phyloP scores from a whole-genome alignment of 2,329 filamentous ascomycete genomes.

The Decorospora gaudefroyi region DNA sequence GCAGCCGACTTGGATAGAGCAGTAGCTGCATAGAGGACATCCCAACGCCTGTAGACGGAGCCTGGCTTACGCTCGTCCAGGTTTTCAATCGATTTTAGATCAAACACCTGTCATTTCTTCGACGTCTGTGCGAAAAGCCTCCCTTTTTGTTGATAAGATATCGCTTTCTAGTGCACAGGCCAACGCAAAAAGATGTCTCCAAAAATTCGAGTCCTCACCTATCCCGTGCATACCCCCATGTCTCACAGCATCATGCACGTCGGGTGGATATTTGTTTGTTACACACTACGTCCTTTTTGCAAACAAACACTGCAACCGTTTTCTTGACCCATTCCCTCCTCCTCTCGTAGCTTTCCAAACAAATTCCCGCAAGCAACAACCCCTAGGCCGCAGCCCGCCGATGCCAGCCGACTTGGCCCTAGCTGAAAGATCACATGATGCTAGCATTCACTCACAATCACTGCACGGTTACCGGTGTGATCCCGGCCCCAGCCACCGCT shows the following conservation, averaged over 20 bases:
- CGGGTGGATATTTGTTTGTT: conserved; percentile 32
- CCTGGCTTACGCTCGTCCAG: conserved; percentile 8
- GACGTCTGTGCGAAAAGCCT: too few species aligned
- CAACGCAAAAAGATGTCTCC: not conserved
- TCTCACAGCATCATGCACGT: conserved; percentile 29
- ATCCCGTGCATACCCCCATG: conserved; percentile 28
- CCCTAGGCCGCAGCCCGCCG: too few species aligned
- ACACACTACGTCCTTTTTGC: conserved; percentile 28
- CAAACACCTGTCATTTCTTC: not conserved
- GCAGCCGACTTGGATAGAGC: conserved; percentile 1
- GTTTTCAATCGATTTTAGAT: not conserved
- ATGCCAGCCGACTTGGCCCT: too few species aligned
- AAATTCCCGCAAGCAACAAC: too few species aligned
- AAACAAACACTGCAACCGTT: conserved; percentile 17
- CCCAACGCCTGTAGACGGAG: not conserved
- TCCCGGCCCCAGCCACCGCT: conserved; percentile 4
- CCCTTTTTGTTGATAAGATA: too few species aligned
- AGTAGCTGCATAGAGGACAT: conserved; percentile 5
- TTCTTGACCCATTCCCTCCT: conserved; percentile 2
- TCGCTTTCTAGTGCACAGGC: too few species aligned
- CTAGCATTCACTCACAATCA: conserved; percentile 10
- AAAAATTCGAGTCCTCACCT: conserved; percentile 2
- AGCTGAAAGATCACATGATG: conserved; percentile 23
- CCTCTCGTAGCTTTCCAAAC: not conserved
- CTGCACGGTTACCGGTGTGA: not conserved